These are phyloP conservation scores for Salix exigua DNA, from an alignment of 345 rosid species.

Conservation along the genomic window DNA sequence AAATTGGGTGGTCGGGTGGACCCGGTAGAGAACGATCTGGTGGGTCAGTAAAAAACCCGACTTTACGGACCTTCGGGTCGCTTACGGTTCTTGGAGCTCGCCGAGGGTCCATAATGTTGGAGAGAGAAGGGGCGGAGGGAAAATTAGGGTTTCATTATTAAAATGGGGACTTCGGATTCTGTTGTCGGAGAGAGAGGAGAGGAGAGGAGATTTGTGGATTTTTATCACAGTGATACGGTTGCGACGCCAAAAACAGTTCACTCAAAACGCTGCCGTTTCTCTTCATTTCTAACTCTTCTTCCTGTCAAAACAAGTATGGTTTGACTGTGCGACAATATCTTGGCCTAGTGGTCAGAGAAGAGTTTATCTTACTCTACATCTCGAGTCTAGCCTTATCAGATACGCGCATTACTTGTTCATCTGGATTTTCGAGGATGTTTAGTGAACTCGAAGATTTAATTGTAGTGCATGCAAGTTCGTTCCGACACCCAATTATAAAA, in stretches of 20 bases:
- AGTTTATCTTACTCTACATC: too few species aligned
- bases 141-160: not conserved
- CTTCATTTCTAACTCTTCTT: not conserved
- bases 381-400: too few species aligned
- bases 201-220: not conserved
- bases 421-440: too few species aligned
- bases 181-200: not conserved
- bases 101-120: constrained; percentile 62
- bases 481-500: too few species aligned
- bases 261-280: not conserved
- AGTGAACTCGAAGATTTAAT: too few species aligned
- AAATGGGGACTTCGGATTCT: not conserved
- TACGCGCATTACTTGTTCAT: too few species aligned
- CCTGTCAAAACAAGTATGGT: too few species aligned
- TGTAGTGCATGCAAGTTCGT: too few species aligned
- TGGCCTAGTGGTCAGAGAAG: too few species aligned
- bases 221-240: not conserved
- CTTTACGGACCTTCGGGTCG: constrained; percentile 86
- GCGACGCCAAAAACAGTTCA: not conserved
- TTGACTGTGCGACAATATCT: too few species aligned
- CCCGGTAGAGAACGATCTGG: constrained; percentile 39
- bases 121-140: not conserved
- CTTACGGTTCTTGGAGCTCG: constrained; percentile 64
- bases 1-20: constrained; percentile 36
- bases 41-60: constrained; percentile 69